Evolutionary conservation across 78 protist species (phyloP).

Genomic region (Emiliania huxleyi): DNA sequence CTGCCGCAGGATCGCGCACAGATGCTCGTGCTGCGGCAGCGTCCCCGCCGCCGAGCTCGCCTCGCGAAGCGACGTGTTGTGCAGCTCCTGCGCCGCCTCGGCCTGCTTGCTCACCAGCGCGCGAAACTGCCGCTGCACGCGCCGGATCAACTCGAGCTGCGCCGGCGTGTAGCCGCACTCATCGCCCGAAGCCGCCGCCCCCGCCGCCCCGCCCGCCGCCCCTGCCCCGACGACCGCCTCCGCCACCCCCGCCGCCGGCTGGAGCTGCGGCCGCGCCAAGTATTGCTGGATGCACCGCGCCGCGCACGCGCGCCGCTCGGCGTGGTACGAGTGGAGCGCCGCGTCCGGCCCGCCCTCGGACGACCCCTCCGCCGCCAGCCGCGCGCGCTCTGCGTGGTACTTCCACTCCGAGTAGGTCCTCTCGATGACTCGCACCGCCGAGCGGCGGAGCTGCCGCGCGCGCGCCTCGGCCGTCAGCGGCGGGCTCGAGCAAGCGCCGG

Average conservation of each 20-base stretch:
- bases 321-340: neutral
- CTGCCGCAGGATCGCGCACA: neutral
- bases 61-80: neutral
- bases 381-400: neutral
- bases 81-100: neutral
- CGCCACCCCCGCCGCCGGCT: neutral
- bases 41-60: neutral
- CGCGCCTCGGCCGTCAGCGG: no score
- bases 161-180: neutral
- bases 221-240: no score
- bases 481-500: no score
- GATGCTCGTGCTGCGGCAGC: neutral
- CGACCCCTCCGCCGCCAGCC: neutral
- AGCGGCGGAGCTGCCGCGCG: neutral
- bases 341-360: neutral
- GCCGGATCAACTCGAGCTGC: neutral
- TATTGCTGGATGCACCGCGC: neutral
- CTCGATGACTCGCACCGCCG: neutral
- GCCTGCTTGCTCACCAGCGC: neutral
- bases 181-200: neutral
- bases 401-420: neutral
- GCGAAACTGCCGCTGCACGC: neutral
- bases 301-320: neutral
- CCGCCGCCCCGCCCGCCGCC: neutral
- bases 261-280: neutral